These are phyloP conservation scores for Allantophomopsis lycopodina DNA, from an alignment of 2,329 filamentous ascomycete genomes.

Conservation along the genomic window DNA sequence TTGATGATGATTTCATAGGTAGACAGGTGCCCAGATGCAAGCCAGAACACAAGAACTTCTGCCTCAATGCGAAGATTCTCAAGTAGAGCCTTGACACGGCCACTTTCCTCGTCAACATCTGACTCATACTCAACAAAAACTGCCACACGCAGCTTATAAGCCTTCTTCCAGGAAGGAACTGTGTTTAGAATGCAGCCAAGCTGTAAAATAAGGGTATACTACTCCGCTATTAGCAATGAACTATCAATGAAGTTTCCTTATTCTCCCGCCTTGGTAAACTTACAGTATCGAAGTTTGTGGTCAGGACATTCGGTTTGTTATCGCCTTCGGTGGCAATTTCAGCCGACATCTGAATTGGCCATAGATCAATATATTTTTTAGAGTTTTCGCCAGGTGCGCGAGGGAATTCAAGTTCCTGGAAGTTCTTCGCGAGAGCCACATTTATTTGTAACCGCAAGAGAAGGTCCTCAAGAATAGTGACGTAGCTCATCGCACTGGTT, in stretches of 20 bases:
- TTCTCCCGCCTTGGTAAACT: conserved; percentile 11
- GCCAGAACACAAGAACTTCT: conserved; percentile 66
- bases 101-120: conserved; percentile 67
- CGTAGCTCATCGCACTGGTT: conserved; percentile 59
- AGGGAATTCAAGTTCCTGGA: conserved; percentile 63
- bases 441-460: conserved; percentile 68
- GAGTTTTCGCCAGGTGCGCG: conserved; percentile 34
- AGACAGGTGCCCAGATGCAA: conserved; percentile 57
- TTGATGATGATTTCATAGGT: conserved; percentile 73
- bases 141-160: conserved; percentile 60
- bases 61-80: conserved; percentile 75
- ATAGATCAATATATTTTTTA: conserved; percentile 76
- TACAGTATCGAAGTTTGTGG: conserved; percentile 89
- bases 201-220: conserved; percentile 68
- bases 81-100: conserved; percentile 57
- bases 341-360: conserved; percentile 90
- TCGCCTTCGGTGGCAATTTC: conserved; percentile 57
- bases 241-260: not conserved
- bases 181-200: conserved; percentile 75
- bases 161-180: conserved; percentile 66
- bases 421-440: conserved; percentile 73
- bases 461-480: conserved; percentile 73
- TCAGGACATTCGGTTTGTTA: conserved; percentile 52
- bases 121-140: conserved; percentile 85
- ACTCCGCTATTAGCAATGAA: not conserved